Evolutionary conservation across 768 basidiomycete species (phyloP), one percentile per base, ranked within the genome.

Genomic region (Termitomyces sp.): DNA sequence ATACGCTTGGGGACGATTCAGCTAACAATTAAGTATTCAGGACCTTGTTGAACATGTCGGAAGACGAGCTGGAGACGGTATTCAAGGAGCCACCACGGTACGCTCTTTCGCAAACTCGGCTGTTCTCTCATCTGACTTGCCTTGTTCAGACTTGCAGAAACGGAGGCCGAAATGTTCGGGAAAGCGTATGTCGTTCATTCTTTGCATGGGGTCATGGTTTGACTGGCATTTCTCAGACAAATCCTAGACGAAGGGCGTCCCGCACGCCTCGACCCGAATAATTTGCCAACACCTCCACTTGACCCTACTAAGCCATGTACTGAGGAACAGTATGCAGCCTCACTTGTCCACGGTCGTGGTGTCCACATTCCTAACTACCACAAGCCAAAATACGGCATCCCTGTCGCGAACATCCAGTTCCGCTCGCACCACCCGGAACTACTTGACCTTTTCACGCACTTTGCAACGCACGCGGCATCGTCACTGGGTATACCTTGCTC

Each of bases 331-430:
- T 84, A 79, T 62, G 82, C 88, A 9, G 77, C 88, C 24, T 80
- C 80, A 35, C 71, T 89, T 54, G 75, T 90, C 9, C 85, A 85
- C 66, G 89, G 90, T 0, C 87, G 90, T 33, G 76, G 81, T 35
- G 63, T 86, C 62, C 78, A 83, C 68, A 70, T 78, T 0, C 81
- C 91, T 0, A 79, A 73, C 67, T 77, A 80, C 48, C 87, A 90
- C 63, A 81, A 85, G 1, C 80, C 78, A 5, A 85, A 86, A 11
- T 84, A 92, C 75, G 74, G 76, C 60, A 80, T 92, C 58, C 94
- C 95, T 56, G 91, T 87, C 66, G 94, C 93, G 3, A 79, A 81
- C 53, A 79, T 98, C 62, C 92, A 94, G 68, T 84, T 98, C 72
- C 89, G 92, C 53, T 86, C 93, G 1, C 85, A 96, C 77, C 79